Percentiles rank a stretch among this genome's conserved stretches.
These are phyloP conservation scores for Prunus armeniaca DNA, from an alignment of 306 rosid species.

Conservation along the genomic window DNA sequence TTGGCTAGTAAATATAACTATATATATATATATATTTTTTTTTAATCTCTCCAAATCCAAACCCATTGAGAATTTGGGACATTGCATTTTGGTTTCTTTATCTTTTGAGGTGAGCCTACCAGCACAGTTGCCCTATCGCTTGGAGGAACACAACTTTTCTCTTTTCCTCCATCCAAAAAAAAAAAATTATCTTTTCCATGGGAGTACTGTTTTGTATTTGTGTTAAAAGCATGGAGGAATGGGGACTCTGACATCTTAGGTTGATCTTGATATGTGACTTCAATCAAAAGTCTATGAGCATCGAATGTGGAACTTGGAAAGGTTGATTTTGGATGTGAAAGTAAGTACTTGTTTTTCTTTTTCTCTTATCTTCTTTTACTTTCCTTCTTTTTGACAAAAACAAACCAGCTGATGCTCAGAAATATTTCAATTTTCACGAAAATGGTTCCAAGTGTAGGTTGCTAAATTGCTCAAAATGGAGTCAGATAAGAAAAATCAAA, in stretches of 20 bases:
- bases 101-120: neutral
- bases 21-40: no score
- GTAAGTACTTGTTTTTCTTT: neutral
- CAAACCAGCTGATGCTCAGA: neutral
- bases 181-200: neutral
- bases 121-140: neutral
- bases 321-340: conserved; percentile 30
- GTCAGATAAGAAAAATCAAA: no score
- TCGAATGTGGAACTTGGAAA: conserved; percentile 32
- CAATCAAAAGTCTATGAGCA: conserved; percentile 24
- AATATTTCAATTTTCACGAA: neutral
- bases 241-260: conserved; percentile 4
- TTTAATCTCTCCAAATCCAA: neutral
- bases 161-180: no score
- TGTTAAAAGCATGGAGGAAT: conserved; percentile 12
- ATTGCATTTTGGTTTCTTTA: neutral
- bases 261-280: conserved; percentile 11
- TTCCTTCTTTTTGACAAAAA: neutral
- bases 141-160: neutral
- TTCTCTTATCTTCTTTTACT: neutral
- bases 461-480: neutral
- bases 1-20: no score
- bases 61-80: neutral
- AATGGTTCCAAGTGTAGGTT: neutral
- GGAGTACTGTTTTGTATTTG: conserved; percentile 1